Base-by-base conservation (phyloP, 2,329 filamentous ascomycete species). In the Verticillium isaacii region DNA sequence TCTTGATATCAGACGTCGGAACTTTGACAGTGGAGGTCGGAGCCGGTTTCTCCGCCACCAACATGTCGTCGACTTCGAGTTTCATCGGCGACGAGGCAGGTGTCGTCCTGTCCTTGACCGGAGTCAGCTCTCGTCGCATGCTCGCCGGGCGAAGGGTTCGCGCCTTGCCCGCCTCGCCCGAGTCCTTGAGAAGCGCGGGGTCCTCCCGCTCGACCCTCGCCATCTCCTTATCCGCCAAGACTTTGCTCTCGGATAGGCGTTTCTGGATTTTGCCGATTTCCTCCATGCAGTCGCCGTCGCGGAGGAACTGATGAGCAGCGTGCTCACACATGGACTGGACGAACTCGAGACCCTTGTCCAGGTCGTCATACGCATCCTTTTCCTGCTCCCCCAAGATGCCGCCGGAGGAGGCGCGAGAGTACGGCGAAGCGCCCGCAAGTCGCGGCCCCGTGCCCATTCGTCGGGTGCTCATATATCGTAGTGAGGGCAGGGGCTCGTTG, bases 221-320 rank as follows among this genome's bases (percentile, higher is more conserved):
- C 65, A 86, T 81, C 73, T 91, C 87, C 59, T 80, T 80, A 52
- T 79, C 79, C 17, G 89, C 86, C 60, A 85, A 77, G 36, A 84
- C 82, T 58, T 87, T 79, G 1, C 92, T 86, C 61, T 88, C 82
- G 9, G 77, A 76, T 54, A 96, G 83, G 17, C 86, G 85, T 62
- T 82, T 79, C 69, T 87, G 85, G 60, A 93, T 89, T 56, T 86
- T 88, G 32, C 81, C 80, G 45, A 97, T 83, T 73, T 96, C 92
- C 19, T 86, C 83, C n/a, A 80, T 83, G 74, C 93, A 97, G 69
- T 95, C 89, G 12, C 93, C 93, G 60, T 93, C 90, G 29, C 93
- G 87, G n/a, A 97, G 80, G 64, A 95, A 92, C 70, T 96, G 91
- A 71, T 96, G 93, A 0, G 93, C 93, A 2, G 90, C 93, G 60